Evolutionary conservation across 164 flowering plant genomes (phyloP).

Genomic region (Vitis labrusca): DNA sequence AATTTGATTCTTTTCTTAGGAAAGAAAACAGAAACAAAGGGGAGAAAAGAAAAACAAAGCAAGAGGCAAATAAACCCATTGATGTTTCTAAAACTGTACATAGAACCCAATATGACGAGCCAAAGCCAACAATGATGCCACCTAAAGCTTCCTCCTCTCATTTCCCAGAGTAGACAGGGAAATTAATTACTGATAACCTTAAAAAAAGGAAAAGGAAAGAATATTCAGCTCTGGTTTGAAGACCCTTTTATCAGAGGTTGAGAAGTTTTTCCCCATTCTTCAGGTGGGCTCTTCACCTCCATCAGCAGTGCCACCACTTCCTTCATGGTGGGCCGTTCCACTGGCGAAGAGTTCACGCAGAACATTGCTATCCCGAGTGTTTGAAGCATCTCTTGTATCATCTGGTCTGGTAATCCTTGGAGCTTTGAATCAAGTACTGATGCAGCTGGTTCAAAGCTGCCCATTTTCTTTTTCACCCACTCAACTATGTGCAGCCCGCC

Average conservation of each 20-base stretch:
- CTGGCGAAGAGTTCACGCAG: constrained; percentile 84
- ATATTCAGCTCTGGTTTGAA: constrained; percentile 48
- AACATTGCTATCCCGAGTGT: constrained; percentile 93
- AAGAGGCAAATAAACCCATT: too few relatives aligned
- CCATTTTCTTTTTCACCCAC: constrained; percentile 96
- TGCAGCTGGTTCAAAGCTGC: constrained; percentile 79
- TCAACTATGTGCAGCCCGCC: constrained; percentile 93
- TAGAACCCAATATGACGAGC: too few relatives aligned
- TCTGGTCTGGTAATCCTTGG: constrained; percentile 72
- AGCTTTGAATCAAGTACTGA: constrained; percentile 77
- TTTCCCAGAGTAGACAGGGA: not conserved
- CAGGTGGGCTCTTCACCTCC: constrained; percentile 89
- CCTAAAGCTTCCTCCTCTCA: too few relatives aligned
- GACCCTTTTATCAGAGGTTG: constrained; percentile 88
- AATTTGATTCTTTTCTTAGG: constrained; percentile 15
- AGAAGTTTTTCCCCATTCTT: constrained; percentile 89
- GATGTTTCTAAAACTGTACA: too few relatives aligned
- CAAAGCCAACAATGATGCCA: too few relatives aligned
- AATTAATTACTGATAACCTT: constrained; percentile 22
- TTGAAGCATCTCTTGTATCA: constrained; percentile 94
- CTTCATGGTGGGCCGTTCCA: constrained; percentile 94
- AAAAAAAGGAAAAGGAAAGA: constrained; percentile 1
- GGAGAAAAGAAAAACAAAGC: too few relatives aligned
- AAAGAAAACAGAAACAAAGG: not conserved
- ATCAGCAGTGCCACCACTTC: constrained; percentile 89